Evolutionary conservation across 768 basidiomycete genomes (phyloP).

Genomic region (Podaxis sp.): DNA sequence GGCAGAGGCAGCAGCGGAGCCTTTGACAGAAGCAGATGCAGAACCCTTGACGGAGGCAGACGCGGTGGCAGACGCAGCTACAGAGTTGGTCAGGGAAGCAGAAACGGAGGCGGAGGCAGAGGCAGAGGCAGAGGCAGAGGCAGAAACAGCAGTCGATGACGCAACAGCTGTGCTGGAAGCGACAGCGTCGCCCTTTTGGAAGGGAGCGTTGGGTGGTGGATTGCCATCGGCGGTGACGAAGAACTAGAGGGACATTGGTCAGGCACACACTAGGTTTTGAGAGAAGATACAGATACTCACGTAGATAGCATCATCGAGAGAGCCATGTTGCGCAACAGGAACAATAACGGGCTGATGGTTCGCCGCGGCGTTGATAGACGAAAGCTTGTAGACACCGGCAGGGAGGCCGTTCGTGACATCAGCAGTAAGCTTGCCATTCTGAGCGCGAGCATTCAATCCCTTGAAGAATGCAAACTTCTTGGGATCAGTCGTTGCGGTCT

Average conservation of each 20-base stretch:
- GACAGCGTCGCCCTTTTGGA: background rate
- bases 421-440: conserved; percentile 49
- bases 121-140: conserved; percentile 15
- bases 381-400: conserved; percentile 54
- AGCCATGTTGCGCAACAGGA: conserved; percentile 49
- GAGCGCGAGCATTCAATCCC: conserved; percentile 48
- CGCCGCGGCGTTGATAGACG: conserved; percentile 48
- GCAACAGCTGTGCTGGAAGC: conserved; percentile 2
- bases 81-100: background rate
- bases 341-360: conserved; percentile 52
- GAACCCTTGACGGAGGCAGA: conserved; percentile 17
- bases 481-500: conserved; percentile 45
- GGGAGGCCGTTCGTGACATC: conserved; percentile 48
- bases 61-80: background rate
- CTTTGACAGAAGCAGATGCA: background rate
- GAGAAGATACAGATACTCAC: conserved; percentile 24
- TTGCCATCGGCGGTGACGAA: conserved; percentile 16
- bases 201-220: conserved; percentile 10
- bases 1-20: background rate
- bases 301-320: conserved; percentile 46
- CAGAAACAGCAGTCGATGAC: conserved; percentile 11
- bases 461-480: conserved; percentile 64
- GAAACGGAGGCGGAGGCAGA: conserved; percentile 8
- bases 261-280: background rate
- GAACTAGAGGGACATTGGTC: conserved; percentile 15